These are phyloP conservation scores for Steccherinum ochraceum DNA, from an alignment of 768 basidiomycete species.

Conservation along the genomic window DNA sequence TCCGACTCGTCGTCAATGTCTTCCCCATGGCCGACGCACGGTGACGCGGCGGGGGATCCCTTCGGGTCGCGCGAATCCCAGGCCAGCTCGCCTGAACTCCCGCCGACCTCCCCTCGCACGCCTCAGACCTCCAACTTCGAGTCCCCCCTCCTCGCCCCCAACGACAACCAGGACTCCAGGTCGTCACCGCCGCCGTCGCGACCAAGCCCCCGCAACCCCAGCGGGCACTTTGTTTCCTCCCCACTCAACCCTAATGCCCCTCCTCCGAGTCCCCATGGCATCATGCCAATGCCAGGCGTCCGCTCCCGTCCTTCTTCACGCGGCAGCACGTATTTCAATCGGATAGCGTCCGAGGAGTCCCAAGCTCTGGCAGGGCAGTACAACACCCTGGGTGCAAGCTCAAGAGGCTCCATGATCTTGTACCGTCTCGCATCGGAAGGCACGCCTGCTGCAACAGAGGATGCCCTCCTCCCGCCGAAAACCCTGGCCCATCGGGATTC, in stretches of 20 bases:
- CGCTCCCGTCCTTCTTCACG: slow-evolving; percentile 35
- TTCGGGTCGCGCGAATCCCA: slow-evolving; percentile 4
- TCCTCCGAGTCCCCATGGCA: slow-evolving; percentile 10
- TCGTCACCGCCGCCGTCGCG: slow-evolving; percentile 13
- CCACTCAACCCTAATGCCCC: slow-evolving; percentile 43
- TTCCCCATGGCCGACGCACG: slow-evolving; percentile 10
- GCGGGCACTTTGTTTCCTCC: slow-evolving; percentile 39
- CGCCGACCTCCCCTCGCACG: slow-evolving; percentile 8
- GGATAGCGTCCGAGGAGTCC: slow-evolving; percentile 39
- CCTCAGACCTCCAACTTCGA: slow-evolving; percentile 23
- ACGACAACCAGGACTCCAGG: slow-evolving; percentile 7
- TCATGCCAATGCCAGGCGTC: slow-evolving; percentile 3
- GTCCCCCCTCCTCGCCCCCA: slow-evolving; percentile 23
- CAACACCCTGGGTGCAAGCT: slow-evolving; percentile 21
- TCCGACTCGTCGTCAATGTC: slow-evolving; percentile 10
- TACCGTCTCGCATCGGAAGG: slow-evolving; percentile 50
- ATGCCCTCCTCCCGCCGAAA: slow-evolving; percentile 28
- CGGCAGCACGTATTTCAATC: slow-evolving; percentile 34
- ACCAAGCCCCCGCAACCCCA: slow-evolving; percentile 21
- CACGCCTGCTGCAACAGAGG: slow-evolving; percentile 16
- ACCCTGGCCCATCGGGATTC: slow-evolving; percentile 30
- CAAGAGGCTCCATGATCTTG: slow-evolving; percentile 58
- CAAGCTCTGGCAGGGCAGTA: slow-evolving; percentile 32
- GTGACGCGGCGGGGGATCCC: slow-evolving; percentile 4
- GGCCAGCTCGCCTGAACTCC: slow-evolving; percentile 10